phyloP scores from a whole-genome alignment of 176 grass and related monocot species.

The Juncus effusus region DNA sequence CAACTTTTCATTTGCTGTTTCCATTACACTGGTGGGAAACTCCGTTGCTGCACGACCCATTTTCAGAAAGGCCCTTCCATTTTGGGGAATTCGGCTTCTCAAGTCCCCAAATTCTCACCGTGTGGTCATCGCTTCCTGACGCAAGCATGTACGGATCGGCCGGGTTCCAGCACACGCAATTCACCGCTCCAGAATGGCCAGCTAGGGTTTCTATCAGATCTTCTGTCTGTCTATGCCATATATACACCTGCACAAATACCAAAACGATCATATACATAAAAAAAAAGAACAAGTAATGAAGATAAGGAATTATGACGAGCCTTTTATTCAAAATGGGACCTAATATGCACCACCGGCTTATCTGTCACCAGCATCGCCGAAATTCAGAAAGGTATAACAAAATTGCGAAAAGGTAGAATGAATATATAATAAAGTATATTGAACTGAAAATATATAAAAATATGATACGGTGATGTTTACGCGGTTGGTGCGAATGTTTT shows the following conservation, averaged over 20 bases:
- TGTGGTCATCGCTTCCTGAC: slow-evolving; percentile 73
- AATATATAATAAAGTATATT: neutral
- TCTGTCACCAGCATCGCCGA: too few relatives aligned
- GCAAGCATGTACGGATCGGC: slow-evolving; percentile 81
- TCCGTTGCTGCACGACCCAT: slow-evolving; percentile 51
- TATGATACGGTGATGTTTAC: too few relatives aligned
- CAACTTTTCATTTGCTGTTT: slow-evolving; percentile 34
- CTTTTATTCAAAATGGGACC: neutral
- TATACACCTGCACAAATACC: slow-evolving; percentile 54
- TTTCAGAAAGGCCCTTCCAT: slow-evolving; percentile 51
- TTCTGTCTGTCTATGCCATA: slow-evolving; percentile 77
- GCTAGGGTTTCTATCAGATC: slow-evolving; percentile 60
- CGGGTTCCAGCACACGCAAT: slow-evolving; percentile 92
- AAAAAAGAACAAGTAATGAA: neutral
- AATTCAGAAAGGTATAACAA: too few relatives aligned
- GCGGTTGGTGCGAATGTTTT: too few relatives aligned
- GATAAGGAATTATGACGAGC: neutral
- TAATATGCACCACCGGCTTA: too few relatives aligned
- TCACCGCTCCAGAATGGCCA: slow-evolving; percentile 79
- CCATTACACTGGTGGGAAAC: slow-evolving; percentile 62
- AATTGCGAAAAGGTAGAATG: too few relatives aligned
- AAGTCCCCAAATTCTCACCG: slow-evolving; percentile 75
- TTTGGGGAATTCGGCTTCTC: slow-evolving; percentile 43
- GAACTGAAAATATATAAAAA: too few relatives aligned
- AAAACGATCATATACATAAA: slow-evolving; percentile 1